These are phyloP conservation scores for Tolypocladium pustulatum DNA, from an alignment of 2,329 filamentous ascomycete genomes.

Conservation along the genomic window DNA sequence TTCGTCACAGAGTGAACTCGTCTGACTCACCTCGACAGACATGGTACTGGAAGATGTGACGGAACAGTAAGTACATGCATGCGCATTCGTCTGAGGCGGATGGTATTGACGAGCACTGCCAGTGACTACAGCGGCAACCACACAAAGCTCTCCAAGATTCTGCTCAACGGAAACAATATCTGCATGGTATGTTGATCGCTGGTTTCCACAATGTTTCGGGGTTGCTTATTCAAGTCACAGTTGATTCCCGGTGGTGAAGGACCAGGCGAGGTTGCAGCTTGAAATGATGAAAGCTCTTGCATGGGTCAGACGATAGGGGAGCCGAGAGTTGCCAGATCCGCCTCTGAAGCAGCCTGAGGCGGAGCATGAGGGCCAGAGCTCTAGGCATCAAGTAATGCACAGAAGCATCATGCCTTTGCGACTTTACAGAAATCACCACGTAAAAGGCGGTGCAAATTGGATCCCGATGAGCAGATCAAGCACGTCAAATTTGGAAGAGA, in stretches of 20 bases:
- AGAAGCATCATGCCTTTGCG: background rate
- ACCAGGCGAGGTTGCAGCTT: constrained; percentile 24
- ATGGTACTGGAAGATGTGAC: constrained; percentile 98
- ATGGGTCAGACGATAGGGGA: background rate
- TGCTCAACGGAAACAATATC: constrained; percentile 96
- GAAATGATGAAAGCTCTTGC: background rate
- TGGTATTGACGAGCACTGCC: constrained; percentile 10
- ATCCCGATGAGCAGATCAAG: background rate
- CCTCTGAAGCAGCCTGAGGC: background rate
- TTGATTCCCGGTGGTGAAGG: constrained; percentile 72
- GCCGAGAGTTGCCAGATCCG: background rate
- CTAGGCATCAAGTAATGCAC: background rate
- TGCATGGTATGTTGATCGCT: constrained; percentile 74
- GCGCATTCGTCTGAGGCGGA: background rate
- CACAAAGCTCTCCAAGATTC: constrained; percentile 84
- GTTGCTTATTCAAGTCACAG: constrained; percentile 27
- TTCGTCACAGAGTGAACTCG: background rate
- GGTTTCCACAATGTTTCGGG: too few species aligned
- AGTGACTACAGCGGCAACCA: constrained; percentile 88
- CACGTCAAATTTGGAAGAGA: background rate
- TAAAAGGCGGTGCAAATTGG: background rate
- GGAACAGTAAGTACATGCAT: constrained; percentile 60
- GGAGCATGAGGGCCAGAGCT: background rate
- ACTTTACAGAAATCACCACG: background rate
- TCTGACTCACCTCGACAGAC: constrained; percentile 44